Percentiles rank a stretch among this genome's conserved stretches.
Evolutionary conservation across 805 yeast species (phyloP).

Genomic region (Zygoascus bituminiphila): DNA sequence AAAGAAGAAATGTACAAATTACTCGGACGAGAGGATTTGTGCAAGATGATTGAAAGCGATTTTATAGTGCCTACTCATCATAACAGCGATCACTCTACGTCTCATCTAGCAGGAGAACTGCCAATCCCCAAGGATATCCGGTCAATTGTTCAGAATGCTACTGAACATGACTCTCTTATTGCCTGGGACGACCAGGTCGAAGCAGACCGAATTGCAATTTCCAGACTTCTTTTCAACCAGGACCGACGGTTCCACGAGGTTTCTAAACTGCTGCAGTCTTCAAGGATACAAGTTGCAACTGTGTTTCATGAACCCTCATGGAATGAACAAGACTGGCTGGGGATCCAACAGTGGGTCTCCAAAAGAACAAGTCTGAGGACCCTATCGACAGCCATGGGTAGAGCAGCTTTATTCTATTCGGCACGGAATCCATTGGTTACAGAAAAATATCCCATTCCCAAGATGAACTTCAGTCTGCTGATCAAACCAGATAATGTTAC

Average conservation of each 20-base stretch:
- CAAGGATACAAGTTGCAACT: slow-evolving; percentile 46
- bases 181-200: slow-evolving; percentile 70
- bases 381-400: slow-evolving; percentile 65
- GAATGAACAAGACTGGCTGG: slow-evolving; percentile 49
- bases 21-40: slow-evolving; percentile 5
- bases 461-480: slow-evolving; percentile 57
- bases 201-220: slow-evolving; percentile 57
- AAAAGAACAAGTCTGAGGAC: slow-evolving; percentile 61
- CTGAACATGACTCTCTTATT: slow-evolving; percentile 38
- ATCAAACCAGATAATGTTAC: slow-evolving; percentile 62
- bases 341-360: slow-evolving; percentile 49
- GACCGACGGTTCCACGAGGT: slow-evolving; percentile 79
- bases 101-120: slow-evolving; percentile 5
- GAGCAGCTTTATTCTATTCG: slow-evolving; percentile 63
- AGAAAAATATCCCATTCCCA: slow-evolving; percentile 74
- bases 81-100: background rate
- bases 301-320: slow-evolving; percentile 33
- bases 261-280: slow-evolving; percentile 60
- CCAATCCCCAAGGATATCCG: slow-evolving; percentile 28
- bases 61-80: background rate
- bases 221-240: slow-evolving; percentile 61
- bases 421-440: slow-evolving; percentile 72
- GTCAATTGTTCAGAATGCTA: slow-evolving; percentile 33
- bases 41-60: slow-evolving; percentile 2
- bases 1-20: background rate